phyloP scores from a whole-genome alignment of 2,329 filamentous ascomycete species.

The Curvularia lunata region DNA sequence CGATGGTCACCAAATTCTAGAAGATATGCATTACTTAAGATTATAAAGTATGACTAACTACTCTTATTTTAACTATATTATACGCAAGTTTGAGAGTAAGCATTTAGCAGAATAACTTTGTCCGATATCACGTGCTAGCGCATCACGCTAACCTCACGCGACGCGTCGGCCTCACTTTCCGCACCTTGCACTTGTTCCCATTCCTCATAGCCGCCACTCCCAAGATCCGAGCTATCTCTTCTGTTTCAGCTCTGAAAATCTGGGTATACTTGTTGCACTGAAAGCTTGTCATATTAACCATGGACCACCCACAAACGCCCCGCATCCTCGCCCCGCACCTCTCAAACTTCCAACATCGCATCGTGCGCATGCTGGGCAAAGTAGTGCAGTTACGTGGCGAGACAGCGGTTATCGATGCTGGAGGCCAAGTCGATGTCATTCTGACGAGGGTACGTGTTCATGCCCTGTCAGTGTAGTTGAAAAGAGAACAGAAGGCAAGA shows the following conservation, averaged over 20 bases:
- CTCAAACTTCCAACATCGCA: constrained; percentile 71
- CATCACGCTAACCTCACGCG: constrained; percentile 15
- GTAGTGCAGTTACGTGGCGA: constrained; percentile 84
- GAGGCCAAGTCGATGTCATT: constrained; percentile 74
- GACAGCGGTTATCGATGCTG: constrained; percentile 78
- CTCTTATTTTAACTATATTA: too few species aligned
- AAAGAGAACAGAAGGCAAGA: neutral
- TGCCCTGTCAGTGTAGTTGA: neutral
- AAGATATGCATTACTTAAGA: too few species aligned
- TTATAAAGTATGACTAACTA: too few species aligned
- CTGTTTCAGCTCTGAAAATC: neutral
- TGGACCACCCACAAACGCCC: constrained; percentile 63
- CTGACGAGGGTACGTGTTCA: constrained; percentile 69
- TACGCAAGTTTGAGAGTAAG: too few species aligned
- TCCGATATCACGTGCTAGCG: constrained; percentile 16
- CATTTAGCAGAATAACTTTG: neutral
- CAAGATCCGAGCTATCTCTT: neutral
- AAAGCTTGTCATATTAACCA: constrained; percentile 7
- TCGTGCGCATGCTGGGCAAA: constrained; percentile 85
- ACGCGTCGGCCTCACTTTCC: constrained; percentile 14
- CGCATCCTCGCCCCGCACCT: constrained; percentile 84
- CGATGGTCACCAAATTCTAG: too few species aligned
- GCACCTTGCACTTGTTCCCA: neutral
- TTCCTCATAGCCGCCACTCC: neutral
- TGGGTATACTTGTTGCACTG: neutral